These are phyloP conservation scores for Pyrenochaeta sp. DNA, from an alignment of 2,329 filamentous ascomycete species.

Conservation along the genomic window DNA sequence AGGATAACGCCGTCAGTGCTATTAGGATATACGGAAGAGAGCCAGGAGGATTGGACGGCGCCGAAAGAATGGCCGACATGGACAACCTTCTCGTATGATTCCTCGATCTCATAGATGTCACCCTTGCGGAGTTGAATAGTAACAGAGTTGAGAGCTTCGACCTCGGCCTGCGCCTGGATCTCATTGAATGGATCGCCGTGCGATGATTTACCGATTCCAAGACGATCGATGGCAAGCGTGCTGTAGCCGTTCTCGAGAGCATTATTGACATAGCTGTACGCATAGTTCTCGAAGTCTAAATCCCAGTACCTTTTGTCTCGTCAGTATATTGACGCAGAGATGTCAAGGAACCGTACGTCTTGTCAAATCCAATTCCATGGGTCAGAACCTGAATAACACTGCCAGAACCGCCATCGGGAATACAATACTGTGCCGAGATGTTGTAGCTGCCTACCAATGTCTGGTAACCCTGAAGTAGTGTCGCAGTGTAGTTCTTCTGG, in stretches of 20 bases:
- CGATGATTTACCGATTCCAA: constrained; percentile 66
- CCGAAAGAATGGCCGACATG: constrained; percentile 73
- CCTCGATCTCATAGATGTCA: constrained; percentile 52
- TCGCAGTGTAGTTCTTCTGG: constrained; percentile 55
- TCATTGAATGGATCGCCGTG: constrained; percentile 67
- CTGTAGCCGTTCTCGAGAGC: constrained; percentile 65
- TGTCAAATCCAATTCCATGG: constrained; percentile 64
- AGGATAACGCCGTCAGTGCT: constrained; percentile 66
- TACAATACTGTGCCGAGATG: constrained; percentile 68
- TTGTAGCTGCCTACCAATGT: constrained; percentile 63
- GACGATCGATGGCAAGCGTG: constrained; percentile 68
- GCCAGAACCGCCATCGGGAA: constrained; percentile 53
- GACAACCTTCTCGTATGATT: constrained; percentile 55
- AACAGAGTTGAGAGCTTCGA: constrained; percentile 64
- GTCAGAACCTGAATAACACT: constrained; percentile 58
- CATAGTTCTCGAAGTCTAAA: constrained; percentile 62
- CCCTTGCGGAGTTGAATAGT: constrained; percentile 60
- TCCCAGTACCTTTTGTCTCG: constrained; percentile 65
- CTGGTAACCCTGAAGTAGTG: constrained; percentile 57
- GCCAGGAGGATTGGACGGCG: constrained; percentile 63
- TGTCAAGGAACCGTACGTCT: constrained; percentile 43
- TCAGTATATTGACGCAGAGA: constrained; percentile 1
- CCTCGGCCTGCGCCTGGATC: constrained; percentile 65
- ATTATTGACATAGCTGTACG: constrained; percentile 68
- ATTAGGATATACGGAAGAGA: constrained; percentile 61